Percentiles rank a stretch among this genome's conserved stretches.
Conservation (phyloP, 2,329 filamentous ascomycete species). For the Diplodia sapinea region DNA sequence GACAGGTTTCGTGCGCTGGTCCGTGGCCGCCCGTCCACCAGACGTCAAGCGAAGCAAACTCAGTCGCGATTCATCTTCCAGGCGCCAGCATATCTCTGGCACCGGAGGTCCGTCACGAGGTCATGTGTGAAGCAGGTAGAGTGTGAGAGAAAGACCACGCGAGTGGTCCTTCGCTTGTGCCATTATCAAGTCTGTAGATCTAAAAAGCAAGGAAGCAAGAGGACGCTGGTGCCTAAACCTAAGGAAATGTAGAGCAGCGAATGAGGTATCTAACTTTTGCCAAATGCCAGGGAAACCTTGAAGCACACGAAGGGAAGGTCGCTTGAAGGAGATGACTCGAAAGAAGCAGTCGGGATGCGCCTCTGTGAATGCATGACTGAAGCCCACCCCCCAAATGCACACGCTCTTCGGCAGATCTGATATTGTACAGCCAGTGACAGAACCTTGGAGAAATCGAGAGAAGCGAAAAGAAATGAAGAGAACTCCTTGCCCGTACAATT, state of each 20-base stretch:
- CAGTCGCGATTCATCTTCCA: not conserved
- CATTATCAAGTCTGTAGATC: conserved; percentile 20
- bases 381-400: conserved; percentile 26
- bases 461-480: not conserved
- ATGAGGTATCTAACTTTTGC: conserved; percentile 28
- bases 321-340: conserved; percentile 27
- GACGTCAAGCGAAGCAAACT: conserved; percentile 17
- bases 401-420: conserved; percentile 8
- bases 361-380: conserved; percentile 23
- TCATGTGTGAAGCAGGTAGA: not conserved
- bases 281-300: not conserved
- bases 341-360: conserved; percentile 21
- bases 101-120: conserved; percentile 19
- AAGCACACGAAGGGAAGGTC: conserved; percentile 10
- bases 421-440: conserved; percentile 21
- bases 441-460: conserved; percentile 3
- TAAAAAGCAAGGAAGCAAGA: not conserved
- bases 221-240: conserved; percentile 6
- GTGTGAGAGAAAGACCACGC: conserved; percentile 6
- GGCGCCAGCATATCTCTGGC: conserved; percentile 16
- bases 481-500: conserved; percentile 5
- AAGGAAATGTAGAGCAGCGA: conserved; percentile 13
- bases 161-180: conserved; percentile 13
- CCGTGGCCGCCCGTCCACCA: conserved; percentile 10
- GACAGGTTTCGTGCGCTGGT: conserved; percentile 27